Conservation (phyloP, 441 rosid genomes). For the Isatis lusitanica region DNA sequence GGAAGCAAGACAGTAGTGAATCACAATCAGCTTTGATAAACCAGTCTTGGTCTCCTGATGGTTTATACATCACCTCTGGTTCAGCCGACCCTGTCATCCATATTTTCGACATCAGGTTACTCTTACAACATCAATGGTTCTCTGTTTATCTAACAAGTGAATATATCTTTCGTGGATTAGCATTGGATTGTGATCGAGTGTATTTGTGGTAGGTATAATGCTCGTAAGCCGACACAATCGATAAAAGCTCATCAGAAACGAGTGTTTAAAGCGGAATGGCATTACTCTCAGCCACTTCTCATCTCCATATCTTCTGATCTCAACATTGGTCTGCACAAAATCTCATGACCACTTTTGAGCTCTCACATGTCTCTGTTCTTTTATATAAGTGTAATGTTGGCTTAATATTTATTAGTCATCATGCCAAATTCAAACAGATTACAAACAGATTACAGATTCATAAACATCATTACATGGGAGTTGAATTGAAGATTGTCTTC, state of each 20-base stretch:
- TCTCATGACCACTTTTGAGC: conserved; percentile 32
- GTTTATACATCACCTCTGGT: conserved; percentile 75
- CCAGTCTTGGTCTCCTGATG: conserved; percentile 96
- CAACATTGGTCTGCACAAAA: conserved; percentile 76
- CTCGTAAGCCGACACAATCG: conserved; percentile 76
- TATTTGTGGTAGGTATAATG: conserved; percentile 50
- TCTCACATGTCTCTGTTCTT: neutral
- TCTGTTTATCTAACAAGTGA: neutral
- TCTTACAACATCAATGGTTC: neutral
- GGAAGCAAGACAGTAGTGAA: conserved; percentile 96
- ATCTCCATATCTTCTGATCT: conserved; percentile 88
- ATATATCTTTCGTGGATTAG: neutral
- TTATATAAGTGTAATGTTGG: neutral
- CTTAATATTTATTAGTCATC: neutral
- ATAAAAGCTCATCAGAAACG: conserved; percentile 83
- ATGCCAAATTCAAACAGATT: neutral
- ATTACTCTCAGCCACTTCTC: conserved; percentile 61
- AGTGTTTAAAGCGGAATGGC: conserved; percentile 89
- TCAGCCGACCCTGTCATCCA: conserved; percentile 90
- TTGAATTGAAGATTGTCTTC: neutral
- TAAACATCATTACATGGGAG: neutral
- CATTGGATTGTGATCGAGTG: neutral
- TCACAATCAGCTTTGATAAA: conserved; percentile 88
- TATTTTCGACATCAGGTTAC: conserved; percentile 65
- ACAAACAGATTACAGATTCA: too few relatives aligned